Evolutionary conservation across 2,329 filamentous ascomycete species (phyloP).

Genomic region (Epichloe typhina): DNA sequence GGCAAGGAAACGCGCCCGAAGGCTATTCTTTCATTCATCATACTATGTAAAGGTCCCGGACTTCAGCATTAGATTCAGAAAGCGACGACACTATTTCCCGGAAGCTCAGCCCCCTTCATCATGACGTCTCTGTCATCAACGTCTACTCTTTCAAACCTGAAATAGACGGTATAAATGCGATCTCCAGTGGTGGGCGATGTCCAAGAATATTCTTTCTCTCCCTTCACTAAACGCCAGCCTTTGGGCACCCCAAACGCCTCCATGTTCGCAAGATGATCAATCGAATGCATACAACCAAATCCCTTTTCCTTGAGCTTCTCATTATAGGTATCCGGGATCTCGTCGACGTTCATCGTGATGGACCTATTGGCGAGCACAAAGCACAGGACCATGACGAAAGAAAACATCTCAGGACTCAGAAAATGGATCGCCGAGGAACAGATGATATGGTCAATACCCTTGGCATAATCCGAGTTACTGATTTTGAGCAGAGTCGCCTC

Average conservation of each 20-base stretch:
- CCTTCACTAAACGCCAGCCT: not conserved
- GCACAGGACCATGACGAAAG: not conserved
- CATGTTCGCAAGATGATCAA: not conserved
- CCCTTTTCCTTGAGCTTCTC: not conserved
- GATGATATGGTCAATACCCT: not conserved
- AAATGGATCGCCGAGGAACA: not conserved
- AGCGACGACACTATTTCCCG: too few species aligned
- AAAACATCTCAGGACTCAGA: not conserved
- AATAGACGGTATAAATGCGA: not conserved
- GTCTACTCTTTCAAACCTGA: not conserved
- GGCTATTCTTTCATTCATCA: too few species aligned
- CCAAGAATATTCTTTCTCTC: not conserved
- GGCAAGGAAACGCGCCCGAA: too few species aligned
- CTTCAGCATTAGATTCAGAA: too few species aligned
- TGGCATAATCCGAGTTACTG: not conserved
- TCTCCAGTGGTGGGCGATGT: not conserved
- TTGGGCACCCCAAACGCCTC: not conserved
- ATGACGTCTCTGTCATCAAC: not conserved
- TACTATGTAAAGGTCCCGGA: too few species aligned
- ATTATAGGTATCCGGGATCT: not conserved
- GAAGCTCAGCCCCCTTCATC: too few species aligned
- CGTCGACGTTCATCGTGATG: constrained; percentile 1
- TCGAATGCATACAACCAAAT: not conserved
- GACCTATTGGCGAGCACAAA: not conserved
- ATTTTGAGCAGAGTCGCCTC: not conserved